A percentile compares a stretch with the other conserved stretches of the same genome.
These are phyloP conservation scores for Aurifilum marmelostoma DNA, from an alignment of 2,329 filamentous ascomycete genomes.

Conservation along the genomic window DNA sequence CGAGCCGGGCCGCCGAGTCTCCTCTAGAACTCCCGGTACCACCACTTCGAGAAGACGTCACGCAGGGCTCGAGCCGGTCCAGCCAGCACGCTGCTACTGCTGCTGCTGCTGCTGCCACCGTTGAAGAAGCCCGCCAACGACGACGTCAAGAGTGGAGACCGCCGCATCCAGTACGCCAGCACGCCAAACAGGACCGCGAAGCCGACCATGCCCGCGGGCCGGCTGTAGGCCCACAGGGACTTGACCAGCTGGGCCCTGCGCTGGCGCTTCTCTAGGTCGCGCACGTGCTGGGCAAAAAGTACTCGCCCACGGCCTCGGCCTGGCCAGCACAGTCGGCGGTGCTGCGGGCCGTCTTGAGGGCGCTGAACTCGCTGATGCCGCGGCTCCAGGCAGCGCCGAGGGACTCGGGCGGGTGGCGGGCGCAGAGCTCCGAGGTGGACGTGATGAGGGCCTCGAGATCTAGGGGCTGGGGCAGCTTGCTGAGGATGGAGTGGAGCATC, in stretches of 20 bases:
- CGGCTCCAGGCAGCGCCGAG: slow-evolving; percentile 67
- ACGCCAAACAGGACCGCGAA: slow-evolving; percentile 69
- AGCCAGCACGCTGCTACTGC: background rate
- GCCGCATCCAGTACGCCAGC: slow-evolving; percentile 69
- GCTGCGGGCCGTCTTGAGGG: slow-evolving; percentile 78
- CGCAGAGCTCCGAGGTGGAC: slow-evolving; percentile 66
- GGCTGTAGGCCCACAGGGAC: slow-evolving; percentile 66
- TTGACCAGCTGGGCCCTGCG: slow-evolving; percentile 52
- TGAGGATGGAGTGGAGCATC: slow-evolving; percentile 86
- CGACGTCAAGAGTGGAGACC: slow-evolving; percentile 39
- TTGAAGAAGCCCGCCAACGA: background rate
- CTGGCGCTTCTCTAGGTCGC: slow-evolving; percentile 71
- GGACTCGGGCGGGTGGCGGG: slow-evolving; percentile 69
- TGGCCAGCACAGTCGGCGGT: slow-evolving; percentile 54
- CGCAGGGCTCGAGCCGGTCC: slow-evolving; percentile 27
- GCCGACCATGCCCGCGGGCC: slow-evolving; percentile 63
- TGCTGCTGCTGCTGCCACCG: slow-evolving; percentile 14
- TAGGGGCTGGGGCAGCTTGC: slow-evolving; percentile 81
- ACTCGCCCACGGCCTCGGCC: slow-evolving; percentile 66
- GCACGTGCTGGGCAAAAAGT: slow-evolving; percentile 72
- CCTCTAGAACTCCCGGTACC: slow-evolving; percentile 12
- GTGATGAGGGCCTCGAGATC: slow-evolving; percentile 78
- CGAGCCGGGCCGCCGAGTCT: background rate
- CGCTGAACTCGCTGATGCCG: slow-evolving; percentile 73
- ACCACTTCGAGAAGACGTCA: slow-evolving; percentile 30